Evolutionary conservation across 2,329 filamentous ascomycete species (phyloP), one percentile per base, ranked within the genome.

Genomic region (Fusarium mexicanum): DNA sequence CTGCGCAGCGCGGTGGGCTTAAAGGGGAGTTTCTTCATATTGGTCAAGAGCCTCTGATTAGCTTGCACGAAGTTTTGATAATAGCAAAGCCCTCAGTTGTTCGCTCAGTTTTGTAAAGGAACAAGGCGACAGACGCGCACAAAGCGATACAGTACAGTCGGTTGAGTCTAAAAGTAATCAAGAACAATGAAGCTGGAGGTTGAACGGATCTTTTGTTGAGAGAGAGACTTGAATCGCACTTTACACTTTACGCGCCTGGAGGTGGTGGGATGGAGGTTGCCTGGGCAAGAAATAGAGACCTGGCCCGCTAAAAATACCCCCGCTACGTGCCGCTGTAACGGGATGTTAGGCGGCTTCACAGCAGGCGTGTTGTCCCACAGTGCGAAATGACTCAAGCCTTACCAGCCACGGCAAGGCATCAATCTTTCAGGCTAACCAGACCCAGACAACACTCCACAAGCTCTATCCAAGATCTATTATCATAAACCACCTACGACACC

Each of bases 1-100:
- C 78, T 80, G 51, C 82, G 84, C 71, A 85, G 78, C 26, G 82
- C 85, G 5, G 86, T 87, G 18, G 85, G 85, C 70, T 88, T 88
- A 79, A 88, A 88, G 2, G 86, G 86, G 3, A 88, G 83, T 68
- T 82, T 84, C 76, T 84, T 84, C 71, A 81, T 81, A 73, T 80
- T 58, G 54, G 54, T 57, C 33, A 43, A 51, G 24, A 48, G 44
- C 55, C 18, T 47, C 46, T 53, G 43, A 64, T 75, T 65, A 67
- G 69, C 69, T 44, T 61, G 46, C 47, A 65, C 50, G n/a, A 16
- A 29, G 46, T 62, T 41, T 29, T 26, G 43, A 50, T 50, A 53
- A 65, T 70, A 73, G 67, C 67, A 69, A 62, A 46, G 33, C 24
- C 24, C 44, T 35, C n/a, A 20, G 26, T 24, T 38, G n/a, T 72